phyloP scores from a whole-genome alignment of 2,329 filamentous ascomycete genomes.

The Botrytis squamosa region DNA sequence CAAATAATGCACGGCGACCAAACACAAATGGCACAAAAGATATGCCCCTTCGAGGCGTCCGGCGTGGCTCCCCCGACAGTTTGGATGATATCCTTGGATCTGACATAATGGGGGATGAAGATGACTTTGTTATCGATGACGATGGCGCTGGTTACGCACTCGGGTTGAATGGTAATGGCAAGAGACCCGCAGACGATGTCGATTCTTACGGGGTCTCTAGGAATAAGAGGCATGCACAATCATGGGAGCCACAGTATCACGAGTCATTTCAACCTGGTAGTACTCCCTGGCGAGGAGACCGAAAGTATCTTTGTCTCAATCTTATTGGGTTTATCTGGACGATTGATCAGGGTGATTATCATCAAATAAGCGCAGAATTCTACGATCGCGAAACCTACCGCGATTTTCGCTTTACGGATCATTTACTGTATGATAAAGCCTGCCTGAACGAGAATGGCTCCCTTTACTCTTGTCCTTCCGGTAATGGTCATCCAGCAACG shows the following conservation, averaged over 20 bases:
- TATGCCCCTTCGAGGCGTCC: slow-evolving; percentile 50
- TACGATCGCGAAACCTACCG: slow-evolving; percentile 91
- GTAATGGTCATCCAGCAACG: slow-evolving; percentile 63
- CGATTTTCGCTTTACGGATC: slow-evolving; percentile 97
- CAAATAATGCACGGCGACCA: slow-evolving; percentile 61
- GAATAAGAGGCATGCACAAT: slow-evolving; percentile 44
- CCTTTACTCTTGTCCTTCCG: slow-evolving; percentile 78
- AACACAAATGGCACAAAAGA: slow-evolving; percentile 54
- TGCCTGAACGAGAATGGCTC: slow-evolving; percentile 84
- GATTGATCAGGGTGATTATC: slow-evolving; percentile 87
- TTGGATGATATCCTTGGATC: slow-evolving; percentile 78
- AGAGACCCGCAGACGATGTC: slow-evolving; percentile 53
- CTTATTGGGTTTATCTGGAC: slow-evolving; percentile 96
- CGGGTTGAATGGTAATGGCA: slow-evolving; percentile 60
- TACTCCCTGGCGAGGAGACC: slow-evolving; percentile 92
- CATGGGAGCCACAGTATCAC: slow-evolving; percentile 65
- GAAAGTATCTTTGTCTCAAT: slow-evolving; percentile 91
- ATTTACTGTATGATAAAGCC: slow-evolving; percentile 93
- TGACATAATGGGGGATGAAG: slow-evolving; percentile 51
- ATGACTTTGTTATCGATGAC: slow-evolving; percentile 89
- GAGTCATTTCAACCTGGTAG: slow-evolving; percentile 89
- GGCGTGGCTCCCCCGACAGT: slow-evolving; percentile 68
- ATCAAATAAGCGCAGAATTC: slow-evolving; percentile 96
- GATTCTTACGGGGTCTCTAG: slow-evolving; percentile 40
- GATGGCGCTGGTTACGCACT: slow-evolving; percentile 87